Percentiles rank a stretch among this genome's conserved stretches.
These are phyloP conservation scores for Flaveria floridana DNA, from an alignment of 140 eudicot species.

Conservation along the genomic window DNA sequence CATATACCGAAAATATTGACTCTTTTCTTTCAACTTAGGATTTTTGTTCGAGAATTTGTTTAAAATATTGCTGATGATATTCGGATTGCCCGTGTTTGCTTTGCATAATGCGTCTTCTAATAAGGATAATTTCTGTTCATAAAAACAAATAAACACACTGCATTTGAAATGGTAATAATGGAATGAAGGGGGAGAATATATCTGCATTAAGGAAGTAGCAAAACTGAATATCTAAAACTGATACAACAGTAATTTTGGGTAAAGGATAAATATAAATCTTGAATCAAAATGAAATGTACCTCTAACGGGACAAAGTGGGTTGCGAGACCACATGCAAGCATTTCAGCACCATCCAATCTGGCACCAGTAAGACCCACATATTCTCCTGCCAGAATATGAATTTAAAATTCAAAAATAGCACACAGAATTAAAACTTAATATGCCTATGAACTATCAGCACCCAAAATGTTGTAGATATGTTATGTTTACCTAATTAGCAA, in stretches of 20 bases:
- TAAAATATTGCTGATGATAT: constrained; percentile 42
- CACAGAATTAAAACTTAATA: not conserved
- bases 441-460: not conserved
- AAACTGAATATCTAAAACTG: not conserved
- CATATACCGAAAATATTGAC: constrained; percentile 57
- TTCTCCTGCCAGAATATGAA: constrained; percentile 60
- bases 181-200: not conserved
- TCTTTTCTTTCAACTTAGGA: constrained; percentile 71
- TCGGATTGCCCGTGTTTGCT: constrained; percentile 52
- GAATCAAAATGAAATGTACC: constrained; percentile 37
- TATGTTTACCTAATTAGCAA: not conserved
- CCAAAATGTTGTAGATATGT: not conserved
- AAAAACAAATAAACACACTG: not conserved
- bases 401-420: not conserved
- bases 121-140: constrained; percentile 54
- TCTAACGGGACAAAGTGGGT: constrained; percentile 79
- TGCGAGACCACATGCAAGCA: constrained; percentile 97
- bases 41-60: constrained; percentile 40
- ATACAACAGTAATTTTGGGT: not conserved
- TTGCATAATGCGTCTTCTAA: constrained; percentile 61
- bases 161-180: not conserved
- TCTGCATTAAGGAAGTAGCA: not conserved
- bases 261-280: not conserved
- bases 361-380: constrained; percentile 88
- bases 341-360: constrained; percentile 94